Conservation (phyloP, 1,139 yeast genomes). For the Kodamaea suecica region DNA sequence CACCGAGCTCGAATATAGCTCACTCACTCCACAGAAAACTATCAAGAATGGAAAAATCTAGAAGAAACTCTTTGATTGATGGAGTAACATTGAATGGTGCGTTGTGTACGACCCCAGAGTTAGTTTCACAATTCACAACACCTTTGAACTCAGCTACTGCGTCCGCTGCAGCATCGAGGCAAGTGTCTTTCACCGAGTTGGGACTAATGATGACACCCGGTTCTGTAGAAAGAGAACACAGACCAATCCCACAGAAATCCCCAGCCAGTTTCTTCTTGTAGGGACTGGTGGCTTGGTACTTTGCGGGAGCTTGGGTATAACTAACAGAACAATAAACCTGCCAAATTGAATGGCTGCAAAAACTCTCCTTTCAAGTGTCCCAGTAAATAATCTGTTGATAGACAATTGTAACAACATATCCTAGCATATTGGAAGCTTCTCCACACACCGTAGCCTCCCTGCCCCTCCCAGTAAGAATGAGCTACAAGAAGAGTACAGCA, state of each 20-base stretch:
- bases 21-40: slow-evolving; percentile 5
- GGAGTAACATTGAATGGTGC: slow-evolving; percentile 28
- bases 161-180: slow-evolving; percentile 12
- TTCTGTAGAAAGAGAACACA: slow-evolving; percentile 1
- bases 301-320: no score
- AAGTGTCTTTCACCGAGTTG: slow-evolving; percentile 11
- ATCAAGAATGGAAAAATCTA: slow-evolving; percentile 15
- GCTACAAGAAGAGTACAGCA: no score
- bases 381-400: no score
- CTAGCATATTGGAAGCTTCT: no score
- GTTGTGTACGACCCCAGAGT: slow-evolving; percentile 29
- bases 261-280: slow-evolving; percentile 3
- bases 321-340: not conserved
- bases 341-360: not conserved
- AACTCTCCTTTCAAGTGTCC: no score
- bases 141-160: slow-evolving; percentile 17
- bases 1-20: not conserved
- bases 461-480: no score
- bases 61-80: slow-evolving; percentile 15
- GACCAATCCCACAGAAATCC: not conserved
- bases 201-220: slow-evolving; percentile 1
- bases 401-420: no score
- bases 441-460: no score
- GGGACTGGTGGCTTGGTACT: no score
- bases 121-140: slow-evolving; percentile 28